Conservation (phyloP, 331 rosid genomes). For the Saraca asoca region DNA sequence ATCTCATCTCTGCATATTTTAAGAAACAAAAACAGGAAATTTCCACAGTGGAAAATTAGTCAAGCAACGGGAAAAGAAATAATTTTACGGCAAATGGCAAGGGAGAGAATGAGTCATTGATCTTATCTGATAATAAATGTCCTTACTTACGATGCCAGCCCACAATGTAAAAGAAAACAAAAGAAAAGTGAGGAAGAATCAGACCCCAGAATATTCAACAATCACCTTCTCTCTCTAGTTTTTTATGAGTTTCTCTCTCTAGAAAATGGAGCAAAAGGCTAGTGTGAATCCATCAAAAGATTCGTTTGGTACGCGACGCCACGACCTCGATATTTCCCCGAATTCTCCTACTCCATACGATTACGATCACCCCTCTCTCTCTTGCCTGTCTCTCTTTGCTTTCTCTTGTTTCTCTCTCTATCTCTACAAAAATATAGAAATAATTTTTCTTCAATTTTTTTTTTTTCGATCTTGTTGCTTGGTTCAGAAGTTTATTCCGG, state of each 20-base stretch:
- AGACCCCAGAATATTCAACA: constrained; percentile 51
- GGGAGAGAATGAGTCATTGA: constrained; percentile 26
- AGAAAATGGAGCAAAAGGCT: background rate
- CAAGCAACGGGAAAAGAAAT: background rate
- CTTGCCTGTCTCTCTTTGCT: background rate
- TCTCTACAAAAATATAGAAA: background rate
- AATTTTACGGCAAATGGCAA: background rate
- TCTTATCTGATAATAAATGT: constrained; percentile 49
- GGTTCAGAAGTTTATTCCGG: constrained; percentile 57
- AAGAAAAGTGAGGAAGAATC: constrained; percentile 45
- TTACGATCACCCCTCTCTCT: constrained; percentile 2
- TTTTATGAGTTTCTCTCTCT: background rate
- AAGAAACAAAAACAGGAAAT: background rate
- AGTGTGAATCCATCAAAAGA: constrained; percentile 47
- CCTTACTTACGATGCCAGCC: constrained; percentile 37
- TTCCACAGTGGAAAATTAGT: background rate
- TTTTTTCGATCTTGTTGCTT: constrained; percentile 4
- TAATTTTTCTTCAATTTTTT: background rate
- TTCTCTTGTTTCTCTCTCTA: background rate
- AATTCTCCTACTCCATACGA: constrained; percentile 28
- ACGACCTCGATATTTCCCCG: constrained; percentile 58
- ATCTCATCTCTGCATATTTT: background rate
- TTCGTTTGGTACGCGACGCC: constrained; percentile 84
- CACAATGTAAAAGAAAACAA: constrained; percentile 24
- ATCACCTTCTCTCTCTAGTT: background rate